Percentiles rank a stretch among this genome's conserved stretches.
These are phyloP conservation scores for Amauroascus verrucosus DNA, from an alignment of 2,329 filamentous ascomycete genomes.

Conservation along the genomic window DNA sequence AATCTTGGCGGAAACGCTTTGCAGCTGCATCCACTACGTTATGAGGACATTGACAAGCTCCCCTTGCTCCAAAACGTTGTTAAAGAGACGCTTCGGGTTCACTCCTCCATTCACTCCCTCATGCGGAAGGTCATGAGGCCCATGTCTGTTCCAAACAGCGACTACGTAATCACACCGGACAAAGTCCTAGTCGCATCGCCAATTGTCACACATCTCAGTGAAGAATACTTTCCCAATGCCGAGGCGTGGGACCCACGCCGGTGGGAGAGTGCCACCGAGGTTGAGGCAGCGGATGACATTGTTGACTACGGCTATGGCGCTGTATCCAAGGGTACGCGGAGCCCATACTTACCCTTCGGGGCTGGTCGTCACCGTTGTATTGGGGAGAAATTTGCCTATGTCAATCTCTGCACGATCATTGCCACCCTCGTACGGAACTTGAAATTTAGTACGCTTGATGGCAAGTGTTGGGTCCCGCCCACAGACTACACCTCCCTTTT, in stretches of 20 bases:
- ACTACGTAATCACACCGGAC: conserved; percentile 65
- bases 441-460: conserved; percentile 49
- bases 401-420: conserved; percentile 57
- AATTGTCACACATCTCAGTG: conserved; percentile 51
- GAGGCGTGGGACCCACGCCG: conserved; percentile 51
- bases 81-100: conserved; percentile 61
- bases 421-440: conserved; percentile 52
- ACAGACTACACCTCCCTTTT: conserved; percentile 62
- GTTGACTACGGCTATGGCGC: conserved; percentile 54
- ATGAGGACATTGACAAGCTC: conserved; percentile 50
- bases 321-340: conserved; percentile 50
- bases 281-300: conserved; percentile 44
- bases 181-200: conserved; percentile 75
- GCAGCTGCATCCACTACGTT: conserved; percentile 47
- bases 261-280: conserved; percentile 35
- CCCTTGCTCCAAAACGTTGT: conserved; percentile 54
- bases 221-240: conserved; percentile 52
- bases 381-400: conserved; percentile 65
- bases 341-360: conserved; percentile 61
- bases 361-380: conserved; percentile 64
- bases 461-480: conserved; percentile 45
- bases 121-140: conserved; percentile 62
- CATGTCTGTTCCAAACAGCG: conserved; percentile 42
- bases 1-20: conserved; percentile 31
- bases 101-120: conserved; percentile 63